Conservation (phyloP, 257 asterid genomes). For the Eucommia ulmoides region DNA sequence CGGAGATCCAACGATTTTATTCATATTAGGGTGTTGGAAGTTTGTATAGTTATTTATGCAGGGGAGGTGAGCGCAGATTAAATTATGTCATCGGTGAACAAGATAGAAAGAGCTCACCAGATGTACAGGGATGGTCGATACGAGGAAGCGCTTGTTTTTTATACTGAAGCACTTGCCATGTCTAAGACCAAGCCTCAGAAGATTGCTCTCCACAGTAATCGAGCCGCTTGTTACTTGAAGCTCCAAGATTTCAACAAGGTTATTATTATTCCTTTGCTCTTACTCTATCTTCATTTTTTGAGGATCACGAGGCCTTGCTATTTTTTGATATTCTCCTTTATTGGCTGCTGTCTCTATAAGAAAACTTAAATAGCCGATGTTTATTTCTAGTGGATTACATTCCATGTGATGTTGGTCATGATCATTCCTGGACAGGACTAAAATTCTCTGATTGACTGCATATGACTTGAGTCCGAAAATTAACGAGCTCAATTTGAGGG, state of each 20-base stretch:
- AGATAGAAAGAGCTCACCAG: slow-evolving; percentile 88
- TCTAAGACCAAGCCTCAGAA: slow-evolving; percentile 76
- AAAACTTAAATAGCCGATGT: neutral
- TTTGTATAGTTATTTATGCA: no score
- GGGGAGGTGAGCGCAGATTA: no score
- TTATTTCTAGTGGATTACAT: neutral
- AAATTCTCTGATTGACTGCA: no score
- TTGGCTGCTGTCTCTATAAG: neutral
- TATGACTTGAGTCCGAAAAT: no score
- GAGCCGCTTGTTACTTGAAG: slow-evolving; percentile 91
- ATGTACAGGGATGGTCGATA: slow-evolving; percentile 86
- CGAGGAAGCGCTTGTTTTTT: slow-evolving; percentile 61
- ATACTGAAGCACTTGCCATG: slow-evolving; percentile 80
- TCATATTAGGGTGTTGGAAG: no score
- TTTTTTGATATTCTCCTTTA: neutral
- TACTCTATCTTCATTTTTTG: neutral
- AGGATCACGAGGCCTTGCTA: neutral
- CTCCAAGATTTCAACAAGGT: slow-evolving; percentile 87
- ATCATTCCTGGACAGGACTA: no score
- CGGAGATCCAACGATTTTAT: no score
- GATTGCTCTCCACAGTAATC: slow-evolving; percentile 96
- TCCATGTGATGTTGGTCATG: neutral
- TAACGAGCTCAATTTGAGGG: no score
- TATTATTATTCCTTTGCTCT: slow-evolving; percentile 1
- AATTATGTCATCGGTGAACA: slow-evolving; percentile 46